Evolutionary conservation across 257 asterid species (phyloP).

Genomic region (Linaria vulgaris): DNA sequence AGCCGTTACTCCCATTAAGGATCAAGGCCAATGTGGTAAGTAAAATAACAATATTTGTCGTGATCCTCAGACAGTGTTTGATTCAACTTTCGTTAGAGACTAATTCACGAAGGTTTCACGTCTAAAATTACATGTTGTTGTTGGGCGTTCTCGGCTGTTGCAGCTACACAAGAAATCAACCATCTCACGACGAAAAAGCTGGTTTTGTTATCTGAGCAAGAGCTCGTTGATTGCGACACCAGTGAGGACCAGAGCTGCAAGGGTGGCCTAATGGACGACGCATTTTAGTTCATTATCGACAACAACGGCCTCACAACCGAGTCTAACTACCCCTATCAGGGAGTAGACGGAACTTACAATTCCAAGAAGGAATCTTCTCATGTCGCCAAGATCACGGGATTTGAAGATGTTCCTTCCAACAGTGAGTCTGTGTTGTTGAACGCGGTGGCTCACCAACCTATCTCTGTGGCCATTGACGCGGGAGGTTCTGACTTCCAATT

Average conservation of each 20-base stretch:
- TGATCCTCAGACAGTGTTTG: too few species aligned
- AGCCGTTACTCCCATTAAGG: conserved; percentile 20
- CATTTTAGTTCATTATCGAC: conserved; percentile 22
- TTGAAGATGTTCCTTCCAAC: conserved; percentile 16
- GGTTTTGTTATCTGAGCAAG: background rate
- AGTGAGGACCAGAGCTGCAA: conserved; percentile 9
- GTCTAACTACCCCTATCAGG: conserved; percentile 23
- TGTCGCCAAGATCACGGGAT: conserved; percentile 15
- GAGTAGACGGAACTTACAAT: conserved; percentile 22
- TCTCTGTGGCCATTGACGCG: conserved; percentile 7
- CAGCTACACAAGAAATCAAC: conserved; percentile 9
- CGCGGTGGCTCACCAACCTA: background rate
- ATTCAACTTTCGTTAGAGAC: too few species aligned
- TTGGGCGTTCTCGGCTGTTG: conserved; percentile 7
- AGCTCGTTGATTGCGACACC: background rate
- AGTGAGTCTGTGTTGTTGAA: background rate
- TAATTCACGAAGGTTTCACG: too few species aligned
- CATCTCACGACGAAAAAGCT: background rate
- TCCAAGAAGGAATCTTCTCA: background rate
- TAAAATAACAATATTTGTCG: background rate
- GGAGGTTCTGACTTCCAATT: background rate
- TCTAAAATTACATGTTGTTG: background rate
- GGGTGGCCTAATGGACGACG: conserved; percentile 7
- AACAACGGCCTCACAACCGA: conserved; percentile 23
- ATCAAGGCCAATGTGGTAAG: conserved; percentile 27